Evolutionary conservation across 1,139 yeast species (phyloP).

Genomic region (Torulaspora pretoriensis): DNA sequence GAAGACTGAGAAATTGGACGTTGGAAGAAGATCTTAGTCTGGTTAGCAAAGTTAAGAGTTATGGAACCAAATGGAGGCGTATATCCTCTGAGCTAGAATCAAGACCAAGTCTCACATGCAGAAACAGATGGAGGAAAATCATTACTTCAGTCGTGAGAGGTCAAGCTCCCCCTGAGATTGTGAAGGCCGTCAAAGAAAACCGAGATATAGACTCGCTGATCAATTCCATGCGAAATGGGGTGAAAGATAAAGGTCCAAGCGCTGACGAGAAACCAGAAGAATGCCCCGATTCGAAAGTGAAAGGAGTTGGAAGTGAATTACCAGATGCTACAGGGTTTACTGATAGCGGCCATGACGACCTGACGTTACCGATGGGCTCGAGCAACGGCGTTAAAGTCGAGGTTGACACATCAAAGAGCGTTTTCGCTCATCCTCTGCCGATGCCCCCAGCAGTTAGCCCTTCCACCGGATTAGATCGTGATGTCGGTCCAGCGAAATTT

Average conservation of each 20-base stretch:
- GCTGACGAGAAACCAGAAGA: background rate
- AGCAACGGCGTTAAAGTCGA: too few relatives aligned
- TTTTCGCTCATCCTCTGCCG: background rate
- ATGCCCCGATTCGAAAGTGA: constrained; percentile 1
- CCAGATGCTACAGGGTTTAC: background rate
- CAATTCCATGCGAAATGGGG: constrained; percentile 10
- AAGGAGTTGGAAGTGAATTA: background rate
- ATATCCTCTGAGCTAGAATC: constrained; percentile 69
- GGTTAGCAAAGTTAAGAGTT: constrained; percentile 57
- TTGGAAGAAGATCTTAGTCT: constrained; percentile 69
- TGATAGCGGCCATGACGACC: background rate
- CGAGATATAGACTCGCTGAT: constrained; percentile 30
- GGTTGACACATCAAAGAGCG: background rate
- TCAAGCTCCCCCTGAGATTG: constrained; percentile 31
- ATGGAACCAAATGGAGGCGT: constrained; percentile 92
- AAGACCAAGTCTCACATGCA: constrained; percentile 82
- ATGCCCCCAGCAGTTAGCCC: background rate
- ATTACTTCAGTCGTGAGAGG: constrained; percentile 71
- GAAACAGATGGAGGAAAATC: constrained; percentile 89
- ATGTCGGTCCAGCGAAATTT: background rate
- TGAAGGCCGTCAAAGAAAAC: constrained; percentile 34
- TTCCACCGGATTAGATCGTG: background rate
- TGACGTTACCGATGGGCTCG: background rate
- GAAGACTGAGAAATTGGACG: constrained; percentile 76
- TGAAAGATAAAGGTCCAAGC: background rate